These are phyloP conservation scores for Eucalyptus leucophloia DNA, from an alignment of 345 rosid species.

Conservation along the genomic window DNA sequence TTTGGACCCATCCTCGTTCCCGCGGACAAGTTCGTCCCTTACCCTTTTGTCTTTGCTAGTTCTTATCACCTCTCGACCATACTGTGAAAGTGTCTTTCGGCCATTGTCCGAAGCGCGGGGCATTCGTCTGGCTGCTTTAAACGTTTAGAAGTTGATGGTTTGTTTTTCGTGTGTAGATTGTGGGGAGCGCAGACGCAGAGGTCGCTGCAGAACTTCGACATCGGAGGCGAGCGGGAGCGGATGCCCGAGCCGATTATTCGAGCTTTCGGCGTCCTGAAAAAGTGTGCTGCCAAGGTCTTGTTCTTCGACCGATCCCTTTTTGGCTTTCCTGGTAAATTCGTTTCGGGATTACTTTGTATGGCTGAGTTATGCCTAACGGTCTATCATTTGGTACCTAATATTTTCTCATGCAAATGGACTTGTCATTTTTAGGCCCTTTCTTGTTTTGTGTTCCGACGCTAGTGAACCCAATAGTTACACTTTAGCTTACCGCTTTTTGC, in stretches of 20 bases:
- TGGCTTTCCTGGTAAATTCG: background rate
- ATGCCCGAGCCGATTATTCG: constrained; percentile 96
- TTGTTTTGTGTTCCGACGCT: background rate
- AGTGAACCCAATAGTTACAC: background rate
- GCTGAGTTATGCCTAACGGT: background rate
- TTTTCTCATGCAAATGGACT: background rate
- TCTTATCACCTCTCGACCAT: background rate
- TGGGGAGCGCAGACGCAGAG: constrained; percentile 99
- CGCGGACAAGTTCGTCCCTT: constrained; percentile 44
- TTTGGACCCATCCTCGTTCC: constrained; percentile 93
- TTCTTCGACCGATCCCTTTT: background rate
- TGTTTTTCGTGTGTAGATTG: constrained; percentile 13
- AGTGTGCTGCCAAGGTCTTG: constrained; percentile 87
- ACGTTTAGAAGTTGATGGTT: background rate
- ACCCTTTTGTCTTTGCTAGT: background rate
- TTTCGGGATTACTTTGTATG: background rate
- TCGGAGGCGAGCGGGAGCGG: constrained; percentile 84
- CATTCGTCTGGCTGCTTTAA: background rate
- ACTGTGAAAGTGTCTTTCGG: background rate
- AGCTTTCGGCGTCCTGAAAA: constrained; percentile 89
- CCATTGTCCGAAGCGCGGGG: background rate
- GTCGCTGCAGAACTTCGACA: constrained; percentile 88
- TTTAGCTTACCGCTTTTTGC: background rate
- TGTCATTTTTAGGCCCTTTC: background rate
- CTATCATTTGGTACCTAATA: too few species aligned